Base-by-base conservation (phyloP, 441 rosid species). In the Melastoma candidum region DNA sequence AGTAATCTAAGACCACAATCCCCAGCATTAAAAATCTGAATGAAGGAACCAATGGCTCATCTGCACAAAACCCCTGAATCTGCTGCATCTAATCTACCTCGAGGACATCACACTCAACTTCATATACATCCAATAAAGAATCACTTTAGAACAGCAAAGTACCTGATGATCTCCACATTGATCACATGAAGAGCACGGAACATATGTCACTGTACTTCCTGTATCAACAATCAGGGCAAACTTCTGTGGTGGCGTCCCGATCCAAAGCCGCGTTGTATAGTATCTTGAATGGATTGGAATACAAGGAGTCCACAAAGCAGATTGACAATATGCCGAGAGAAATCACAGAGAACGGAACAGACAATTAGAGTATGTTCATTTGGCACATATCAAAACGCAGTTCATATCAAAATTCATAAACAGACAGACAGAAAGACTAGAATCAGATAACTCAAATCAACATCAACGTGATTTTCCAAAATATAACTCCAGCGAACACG, bases 151-250 rank as follows among this genome's bases (percentile, higher is more conserved):
- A 47, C n/a, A 7, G 27, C 51, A 13, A 41, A 44, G 52, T 56
- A 92, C 98, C 94, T 88, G 84, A 51, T 92, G 98, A 11, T 53
- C 71, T 56, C 98, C 98, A 62, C 98, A 92, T 7, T 78, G 81
- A 51, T 78, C 81, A 48, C 98, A 92, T 49, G 76, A 67, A 11
- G 92, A 71, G 65, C 97, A 92, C 24, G 98, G 97, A 11, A 92
- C 97, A 12, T 92, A 92, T 8, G 98, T 92, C 17, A 85, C 95
- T 49, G 90, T 85, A 57, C 97, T 92, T 3, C 98, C 97, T 0
- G 97, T 83, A 75, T 92, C 98, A 5, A 92, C 98, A 44, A 88
- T 92, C 7, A 92, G 84, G n/a, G 97, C 92, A 64, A 92, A 92
- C 64, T 47, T 77, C 71, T 92, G 98, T 5, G 98, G 95, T 1